Evolutionary conservation across 352 stramenopile genomes (phyloP), one percentile per base, ranked within the genome.

Genomic region (Globisporangium sylvaticum): DNA sequence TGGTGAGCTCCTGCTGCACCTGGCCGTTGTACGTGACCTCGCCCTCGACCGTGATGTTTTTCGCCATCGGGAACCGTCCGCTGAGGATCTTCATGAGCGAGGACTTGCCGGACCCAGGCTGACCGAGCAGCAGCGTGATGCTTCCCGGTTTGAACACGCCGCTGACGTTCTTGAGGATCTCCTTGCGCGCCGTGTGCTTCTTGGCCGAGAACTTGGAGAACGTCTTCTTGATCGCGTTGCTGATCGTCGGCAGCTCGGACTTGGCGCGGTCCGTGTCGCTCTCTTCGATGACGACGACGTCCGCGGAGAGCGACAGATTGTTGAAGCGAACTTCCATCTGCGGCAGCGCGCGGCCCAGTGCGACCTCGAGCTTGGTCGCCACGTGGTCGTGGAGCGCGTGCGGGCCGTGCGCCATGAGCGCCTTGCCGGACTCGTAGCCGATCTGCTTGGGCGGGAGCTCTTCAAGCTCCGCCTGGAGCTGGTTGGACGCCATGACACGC

Each of bases 11-110:
- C 4, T 34, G 34, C 32, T 54, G 34, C 12, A 18, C 0, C 14
- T 31, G 8, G 22, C 78, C 79, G 31, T 87, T 84, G 73, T 84
- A 87, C 3, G 77, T 78, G 4, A 87, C 64, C 0, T 74, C 65
- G 6, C 78, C 78, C 1, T 81, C 67, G 6, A 76, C 42, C 0
- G 59, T 69, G 34, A 84, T 37, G 62, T 72, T 85, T 58, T 74
- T 79, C 4, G 54, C 44, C 25, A 58, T 58, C 0, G 69, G 73
- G 42, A 88, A 85, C 0, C 76, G 70, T 0, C 73, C 75, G 15
- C 70, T 80, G 4, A 87, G 73, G 8, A 81, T 62, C 59, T 87
- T 87, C 72, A 87, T 80, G 52, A 85, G 69, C 25, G 79, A 74
- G 5, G 76, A 84, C 66, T 87, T 84, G 54, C 76, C 79, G 0